phyloP scores from a whole-genome alignment of 176 grass and related monocot genomes.

The Carex scoparia region DNA sequence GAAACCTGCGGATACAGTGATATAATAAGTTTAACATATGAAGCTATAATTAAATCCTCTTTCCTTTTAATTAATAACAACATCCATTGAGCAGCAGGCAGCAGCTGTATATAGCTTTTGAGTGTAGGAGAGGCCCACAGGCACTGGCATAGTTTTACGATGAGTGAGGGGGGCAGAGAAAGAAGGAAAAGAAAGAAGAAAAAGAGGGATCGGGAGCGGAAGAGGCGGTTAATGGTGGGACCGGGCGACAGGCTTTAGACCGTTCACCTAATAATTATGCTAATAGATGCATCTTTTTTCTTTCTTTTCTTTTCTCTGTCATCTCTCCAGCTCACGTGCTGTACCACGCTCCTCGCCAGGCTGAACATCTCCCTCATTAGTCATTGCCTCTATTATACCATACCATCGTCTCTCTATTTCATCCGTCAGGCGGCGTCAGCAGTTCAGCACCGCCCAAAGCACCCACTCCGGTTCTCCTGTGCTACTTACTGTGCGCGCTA shows the following conservation, averaged over 20 bases:
- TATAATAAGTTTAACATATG: too few relatives aligned
- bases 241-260: conserved; percentile 19
- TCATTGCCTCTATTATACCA: not conserved
- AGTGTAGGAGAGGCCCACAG: not conserved
- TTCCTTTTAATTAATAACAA: not conserved
- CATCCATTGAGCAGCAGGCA: not conserved
- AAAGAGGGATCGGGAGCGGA: not conserved
- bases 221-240: conserved; percentile 27
- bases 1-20: too few relatives aligned
- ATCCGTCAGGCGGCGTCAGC: not conserved
- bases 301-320: not conserved
- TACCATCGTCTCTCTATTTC: not conserved
- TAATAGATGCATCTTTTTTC: not conserved
- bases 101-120: not conserved
- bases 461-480: not conserved
- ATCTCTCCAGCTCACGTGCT: not conserved
- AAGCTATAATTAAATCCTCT: too few relatives aligned
- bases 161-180: not conserved
- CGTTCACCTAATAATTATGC: conserved; percentile 21
- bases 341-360: not conserved
- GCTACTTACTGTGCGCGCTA: not conserved
- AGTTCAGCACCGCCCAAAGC: not conserved
- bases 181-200: not conserved
- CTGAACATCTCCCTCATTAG: too few relatives aligned
- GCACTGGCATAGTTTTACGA: not conserved